Base-by-base conservation (phyloP, 768 basidiomycete genomes). In the Boletus vinaceobasis region DNA sequence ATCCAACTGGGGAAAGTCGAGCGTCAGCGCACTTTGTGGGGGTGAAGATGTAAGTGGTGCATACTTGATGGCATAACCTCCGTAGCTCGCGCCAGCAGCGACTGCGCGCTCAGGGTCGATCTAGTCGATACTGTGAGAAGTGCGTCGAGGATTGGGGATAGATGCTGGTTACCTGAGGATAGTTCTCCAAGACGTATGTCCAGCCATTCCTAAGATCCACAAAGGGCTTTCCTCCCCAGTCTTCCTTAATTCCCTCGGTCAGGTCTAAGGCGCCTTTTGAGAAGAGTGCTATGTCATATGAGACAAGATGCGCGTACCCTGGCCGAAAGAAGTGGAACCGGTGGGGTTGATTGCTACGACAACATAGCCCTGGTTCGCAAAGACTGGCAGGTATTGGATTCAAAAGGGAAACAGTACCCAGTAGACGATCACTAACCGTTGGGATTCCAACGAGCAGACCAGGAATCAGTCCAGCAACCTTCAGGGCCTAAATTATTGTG, bases 381-480 rank as follows among this genome's bases (percentile, higher is more conserved):
- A 95, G 10, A 88, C 85, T 88, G 35, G 26, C 13, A 31, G n/a
- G 53, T 36, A 53, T 53, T 15, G 38, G 46, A 36, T 31, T 43
- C 14, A 35, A 8, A 2, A 23, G 23, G 21, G 32, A 39, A 37
- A 33, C 19, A 35, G 1, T 1, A 42, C 8, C n/a, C 35, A 44
- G 43, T 13, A 26, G 21, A 26, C 5, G 11, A 47, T 48, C 46
- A 54, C 53, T 39, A 52, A 88, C 88, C 77, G 62, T 93, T 90
- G 0, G 87, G 89, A 71, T 97, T 98, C 95, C 95, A 96, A 50
- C 93, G 77, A 29, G 84, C 94, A 3, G 85, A 87, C 95, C 95
- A 98, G 42, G 83, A 78, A 65, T 97, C 94, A 60, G 86, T 84
- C 94, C 93, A 97, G 45, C 88, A 90, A 29, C 85, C 78, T 65